Evolutionary conservation across 345 rosid species (phyloP), one percentile per base, ranked within the genome.

Genomic region (Gossypium bickii): DNA sequence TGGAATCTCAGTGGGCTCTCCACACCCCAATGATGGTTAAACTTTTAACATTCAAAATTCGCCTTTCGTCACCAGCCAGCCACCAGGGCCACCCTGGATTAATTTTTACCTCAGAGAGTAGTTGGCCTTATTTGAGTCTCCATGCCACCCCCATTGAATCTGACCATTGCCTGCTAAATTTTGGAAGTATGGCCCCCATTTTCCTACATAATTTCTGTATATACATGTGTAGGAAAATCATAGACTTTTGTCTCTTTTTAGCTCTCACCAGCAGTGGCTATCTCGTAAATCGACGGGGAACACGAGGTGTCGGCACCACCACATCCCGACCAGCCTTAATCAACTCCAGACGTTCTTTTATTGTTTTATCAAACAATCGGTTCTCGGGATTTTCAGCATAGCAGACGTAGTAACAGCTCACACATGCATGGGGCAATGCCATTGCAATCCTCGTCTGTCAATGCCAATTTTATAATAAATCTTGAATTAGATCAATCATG

Each of bases 351-450:
- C 82, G 87, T 5, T 92, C 87, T 80, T 79, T 86, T 82, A 96
- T 96, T 2, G 89, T 82, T 60, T 76, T 63, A 49, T 89, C 99
- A 15, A 92, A 93, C 47, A 96, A 74, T 79, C 92, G 85, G 83
- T 77, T 90, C 0, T 84, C 85, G 1, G 98, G 92, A 80, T 86
- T 96, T 69, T 93, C 98, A 0, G 99, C 97, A 22, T 92, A 96
- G 88, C 98, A 96, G 12, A 82, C 90, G 74, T 93, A 93, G 87
- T 92, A 96, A 80, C 99, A 90, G 80, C 95, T 86, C 84, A 92
- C 97, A 67, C 97, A 96, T 48, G 98, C 99, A 48, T 92, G 95
- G 10, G 97, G 98, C 85, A 93, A 53, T 80, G 97, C 98, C 99
- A 93, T 96, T 13, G 98, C 87, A 58, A 96, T 96, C 88, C 98